Evolutionary conservation across 805 yeast genomes (phyloP).

Genomic region (Saccharomycopsis sp.): DNA sequence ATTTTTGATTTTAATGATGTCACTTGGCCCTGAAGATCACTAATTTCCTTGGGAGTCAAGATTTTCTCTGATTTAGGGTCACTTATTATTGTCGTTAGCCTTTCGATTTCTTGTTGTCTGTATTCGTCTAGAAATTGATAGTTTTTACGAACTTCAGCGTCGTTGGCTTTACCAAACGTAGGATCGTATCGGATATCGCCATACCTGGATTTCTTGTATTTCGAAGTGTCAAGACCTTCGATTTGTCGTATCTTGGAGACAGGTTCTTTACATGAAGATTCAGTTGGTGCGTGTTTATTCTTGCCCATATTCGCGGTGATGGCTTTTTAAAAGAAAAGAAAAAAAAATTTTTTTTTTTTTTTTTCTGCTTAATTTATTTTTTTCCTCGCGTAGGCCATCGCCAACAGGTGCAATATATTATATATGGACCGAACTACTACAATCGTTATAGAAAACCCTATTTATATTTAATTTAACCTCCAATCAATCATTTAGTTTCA

Average conservation of each 20-base stretch:
- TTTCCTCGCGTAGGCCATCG: neutral
- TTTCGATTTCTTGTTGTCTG: slow-evolving; percentile 62
- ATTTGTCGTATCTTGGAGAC: slow-evolving; percentile 44
- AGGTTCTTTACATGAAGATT: slow-evolving; percentile 62
- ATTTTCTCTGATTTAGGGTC: slow-evolving; percentile 42
- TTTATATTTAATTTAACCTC: no score
- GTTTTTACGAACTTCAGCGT: slow-evolving; percentile 61
- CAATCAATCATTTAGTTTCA: slow-evolving; percentile 2
- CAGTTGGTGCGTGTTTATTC: slow-evolving; percentile 84
- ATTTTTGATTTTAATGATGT: slow-evolving; percentile 62
- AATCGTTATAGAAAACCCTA: neutral
- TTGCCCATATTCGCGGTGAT: slow-evolving; percentile 34
- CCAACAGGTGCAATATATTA: neutral
- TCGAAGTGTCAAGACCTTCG: slow-evolving; percentile 28
- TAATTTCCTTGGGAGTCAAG: slow-evolving; percentile 38
- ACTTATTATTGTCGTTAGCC: slow-evolving; percentile 49
- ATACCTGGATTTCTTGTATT: slow-evolving; percentile 38
- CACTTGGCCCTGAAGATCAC: slow-evolving; percentile 46
- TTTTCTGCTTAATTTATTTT: slow-evolving; percentile 7
- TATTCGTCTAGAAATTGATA: slow-evolving; percentile 85
- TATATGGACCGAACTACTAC: slow-evolving; percentile 6
- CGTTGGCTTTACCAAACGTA: slow-evolving; percentile 80
- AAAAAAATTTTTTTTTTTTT: no score
- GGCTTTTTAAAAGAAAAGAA: no score
- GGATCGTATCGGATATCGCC: slow-evolving; percentile 88